phyloP scores from a whole-genome alignment of 257 asterid species.

The Fraxinus excelsior region DNA sequence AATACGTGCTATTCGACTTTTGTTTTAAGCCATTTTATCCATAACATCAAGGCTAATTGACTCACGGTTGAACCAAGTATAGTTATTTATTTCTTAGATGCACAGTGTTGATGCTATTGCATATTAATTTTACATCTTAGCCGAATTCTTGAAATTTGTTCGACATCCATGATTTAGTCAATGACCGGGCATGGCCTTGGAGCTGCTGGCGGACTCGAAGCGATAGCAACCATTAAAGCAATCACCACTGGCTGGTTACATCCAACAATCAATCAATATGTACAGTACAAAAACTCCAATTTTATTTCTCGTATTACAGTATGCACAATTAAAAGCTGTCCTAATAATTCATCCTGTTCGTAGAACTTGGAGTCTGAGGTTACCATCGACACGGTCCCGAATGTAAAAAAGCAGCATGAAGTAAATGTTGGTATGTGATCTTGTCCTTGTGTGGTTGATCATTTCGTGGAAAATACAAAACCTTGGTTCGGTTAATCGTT shows the following conservation, averaged over 20 bases:
- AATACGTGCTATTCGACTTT: background rate
- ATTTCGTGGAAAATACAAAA: background rate
- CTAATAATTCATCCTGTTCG: background rate
- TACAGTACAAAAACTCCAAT: background rate
- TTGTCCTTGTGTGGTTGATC: conserved; percentile 9
- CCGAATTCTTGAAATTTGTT: background rate
- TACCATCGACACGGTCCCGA: conserved; percentile 60
- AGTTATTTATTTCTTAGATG: background rate
- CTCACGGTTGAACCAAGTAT: background rate
- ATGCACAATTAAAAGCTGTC: background rate
- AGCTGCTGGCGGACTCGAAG: conserved; percentile 54
- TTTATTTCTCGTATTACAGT: background rate
- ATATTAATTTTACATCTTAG: background rate
- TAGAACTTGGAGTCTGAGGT: conserved; percentile 46
- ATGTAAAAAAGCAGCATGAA: conserved; percentile 66
- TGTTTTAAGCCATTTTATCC: background rate
- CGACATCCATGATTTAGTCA: conserved; percentile 25
- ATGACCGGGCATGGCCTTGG: conserved; percentile 49
- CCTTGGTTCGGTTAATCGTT: background rate
- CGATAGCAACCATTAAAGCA: conserved; percentile 49
- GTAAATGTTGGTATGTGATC: conserved; percentile 62
- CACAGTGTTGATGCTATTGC: background rate
- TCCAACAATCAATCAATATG: conserved; percentile 49
- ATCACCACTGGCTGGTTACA: conserved; percentile 48
- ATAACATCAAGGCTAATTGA: background rate